Conservation (phyloP, 495 filamentous ascomycete genomes). For the Hyaloscypha bicolor region DNA sequence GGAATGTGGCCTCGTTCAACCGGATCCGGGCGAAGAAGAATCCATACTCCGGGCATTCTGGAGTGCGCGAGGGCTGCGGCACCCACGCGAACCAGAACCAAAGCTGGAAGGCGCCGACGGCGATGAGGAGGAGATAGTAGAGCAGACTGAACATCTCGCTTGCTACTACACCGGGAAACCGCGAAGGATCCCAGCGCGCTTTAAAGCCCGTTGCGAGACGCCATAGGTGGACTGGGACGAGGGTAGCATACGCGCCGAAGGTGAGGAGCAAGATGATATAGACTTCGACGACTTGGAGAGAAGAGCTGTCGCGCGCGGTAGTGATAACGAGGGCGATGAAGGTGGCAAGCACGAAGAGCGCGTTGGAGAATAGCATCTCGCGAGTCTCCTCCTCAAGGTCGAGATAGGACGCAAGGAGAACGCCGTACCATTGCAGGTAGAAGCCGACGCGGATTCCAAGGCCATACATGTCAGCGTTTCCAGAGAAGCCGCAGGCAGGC, state of each 20-base stretch:
- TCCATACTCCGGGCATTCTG: slow-evolving; percentile 9
- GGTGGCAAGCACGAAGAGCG: not conserved
- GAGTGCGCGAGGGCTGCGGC: not conserved
- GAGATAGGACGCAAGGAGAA: not conserved
- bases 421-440: not conserved
- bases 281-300: not conserved
- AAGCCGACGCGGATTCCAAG: not conserved
- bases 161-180: not conserved
- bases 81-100: slow-evolving; percentile 41
- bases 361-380: not conserved
- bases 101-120: slow-evolving; percentile 35
- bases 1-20: slow-evolving; percentile 6
- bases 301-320: not conserved
- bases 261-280: not conserved
- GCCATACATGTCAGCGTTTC: not conserved
- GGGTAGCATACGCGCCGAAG: slow-evolving; percentile 33
- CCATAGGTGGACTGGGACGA: slow-evolving; percentile 40
- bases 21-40: slow-evolving; percentile 13
- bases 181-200: slow-evolving; percentile 32
- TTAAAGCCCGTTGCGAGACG: slow-evolving; percentile 36
- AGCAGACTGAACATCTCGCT: slow-evolving; percentile 11
- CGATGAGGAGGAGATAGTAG: slow-evolving; percentile 32
- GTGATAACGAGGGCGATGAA: not conserved
- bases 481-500: not conserved
- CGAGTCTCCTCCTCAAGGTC: not conserved